phyloP scores from a whole-genome alignment of 2,329 filamentous ascomycete species.

The Coniosporium tulheliwenetii region DNA sequence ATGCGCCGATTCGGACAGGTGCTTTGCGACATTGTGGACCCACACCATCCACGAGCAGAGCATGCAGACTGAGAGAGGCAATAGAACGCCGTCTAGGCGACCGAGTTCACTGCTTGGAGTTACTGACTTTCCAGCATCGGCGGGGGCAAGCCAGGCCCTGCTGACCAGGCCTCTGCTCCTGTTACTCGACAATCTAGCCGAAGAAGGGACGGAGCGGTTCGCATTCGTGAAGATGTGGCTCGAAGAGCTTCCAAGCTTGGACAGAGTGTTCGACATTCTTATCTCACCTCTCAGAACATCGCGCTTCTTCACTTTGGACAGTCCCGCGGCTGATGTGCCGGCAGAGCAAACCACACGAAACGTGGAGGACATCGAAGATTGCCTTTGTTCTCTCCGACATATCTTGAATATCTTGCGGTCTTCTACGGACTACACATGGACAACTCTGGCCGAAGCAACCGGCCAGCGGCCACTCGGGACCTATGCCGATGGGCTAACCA shows the following conservation, averaged over 20 bases:
- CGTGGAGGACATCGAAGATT: slow-evolving; percentile 55
- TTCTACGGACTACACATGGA: slow-evolving; percentile 55
- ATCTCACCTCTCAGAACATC: neutral
- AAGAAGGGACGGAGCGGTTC: slow-evolving; percentile 57
- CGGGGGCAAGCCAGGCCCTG: slow-evolving; percentile 51
- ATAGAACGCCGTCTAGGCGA: slow-evolving; percentile 10
- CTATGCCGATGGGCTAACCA: neutral
- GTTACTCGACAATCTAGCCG: slow-evolving; percentile 60
- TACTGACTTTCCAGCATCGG: slow-evolving; percentile 27
- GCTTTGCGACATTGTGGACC: slow-evolving; percentile 68
- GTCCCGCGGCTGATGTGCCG: slow-evolving; percentile 1
- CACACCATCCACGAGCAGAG: slow-evolving; percentile 39
- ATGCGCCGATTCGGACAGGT: slow-evolving; percentile 26
- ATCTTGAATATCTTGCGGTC: slow-evolving; percentile 57
- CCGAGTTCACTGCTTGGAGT: slow-evolving; percentile 11
- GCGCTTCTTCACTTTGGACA: slow-evolving; percentile 5
- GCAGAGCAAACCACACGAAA: slow-evolving; percentile 2
- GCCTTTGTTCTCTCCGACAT: slow-evolving; percentile 62
- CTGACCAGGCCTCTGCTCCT: slow-evolving; percentile 69
- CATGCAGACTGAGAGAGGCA: slow-evolving; percentile 17
- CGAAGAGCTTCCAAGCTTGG: slow-evolving; percentile 40
- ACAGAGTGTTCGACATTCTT: slow-evolving; percentile 25
- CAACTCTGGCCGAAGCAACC: slow-evolving; percentile 48
- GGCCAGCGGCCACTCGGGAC: no score
- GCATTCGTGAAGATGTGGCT: slow-evolving; percentile 73